Evolutionary conservation across 345 rosid species (phyloP).

Genomic region (Syzygium aromaticum): DNA sequence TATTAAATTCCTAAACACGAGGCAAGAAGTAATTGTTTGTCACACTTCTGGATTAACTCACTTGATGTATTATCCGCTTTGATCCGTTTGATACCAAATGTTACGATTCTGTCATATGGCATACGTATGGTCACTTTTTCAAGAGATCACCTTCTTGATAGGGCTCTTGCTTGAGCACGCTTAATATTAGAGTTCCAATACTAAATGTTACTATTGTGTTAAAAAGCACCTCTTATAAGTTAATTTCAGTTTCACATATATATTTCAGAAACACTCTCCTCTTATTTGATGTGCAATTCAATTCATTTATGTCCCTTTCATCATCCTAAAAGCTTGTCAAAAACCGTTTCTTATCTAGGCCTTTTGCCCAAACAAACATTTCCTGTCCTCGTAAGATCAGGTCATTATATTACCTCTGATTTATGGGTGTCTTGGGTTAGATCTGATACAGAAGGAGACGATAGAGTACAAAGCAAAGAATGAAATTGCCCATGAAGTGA

Average conservation of each 20-base stretch:
- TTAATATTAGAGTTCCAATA: neutral
- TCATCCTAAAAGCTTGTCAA: neutral
- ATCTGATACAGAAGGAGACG: neutral
- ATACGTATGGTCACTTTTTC: neutral
- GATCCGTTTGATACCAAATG: neutral
- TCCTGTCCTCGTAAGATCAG: fast-evolving
- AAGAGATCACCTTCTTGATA: neutral
- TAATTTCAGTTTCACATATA: neutral
- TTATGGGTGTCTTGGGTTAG: neutral
- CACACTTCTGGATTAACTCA: neutral
- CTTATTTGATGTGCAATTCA: fast-evolving
- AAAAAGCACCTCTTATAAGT: neutral
- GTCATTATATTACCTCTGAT: neutral
- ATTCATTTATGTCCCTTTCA: fast-evolving
- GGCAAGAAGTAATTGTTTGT: neutral
- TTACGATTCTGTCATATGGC: neutral
- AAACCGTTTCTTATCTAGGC: fast-evolving
- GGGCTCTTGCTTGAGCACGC: neutral
- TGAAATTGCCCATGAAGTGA: neutral
- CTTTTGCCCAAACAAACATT: fast-evolving
- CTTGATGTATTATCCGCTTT: neutral
- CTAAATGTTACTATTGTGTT: neutral
- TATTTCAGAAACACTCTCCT: neutral
- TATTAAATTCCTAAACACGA: neutral
- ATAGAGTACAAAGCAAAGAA: neutral